phyloP scores from a whole-genome alignment of 2,329 filamentous ascomycete species.

The Fusarium nurragi region DNA sequence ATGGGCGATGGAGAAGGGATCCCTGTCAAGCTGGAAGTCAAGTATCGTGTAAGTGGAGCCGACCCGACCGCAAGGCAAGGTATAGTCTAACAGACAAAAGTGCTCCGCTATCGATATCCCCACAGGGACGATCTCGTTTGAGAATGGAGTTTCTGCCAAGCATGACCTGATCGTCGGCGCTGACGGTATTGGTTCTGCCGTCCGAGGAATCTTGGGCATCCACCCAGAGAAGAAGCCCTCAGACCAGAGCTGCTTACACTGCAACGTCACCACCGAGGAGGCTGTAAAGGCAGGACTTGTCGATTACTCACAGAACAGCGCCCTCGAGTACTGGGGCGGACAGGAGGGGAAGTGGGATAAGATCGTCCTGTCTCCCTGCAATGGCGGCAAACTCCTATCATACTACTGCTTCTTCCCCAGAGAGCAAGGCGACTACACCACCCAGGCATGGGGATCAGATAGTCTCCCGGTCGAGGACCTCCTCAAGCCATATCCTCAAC shows the following conservation, averaged over 20 bases:
- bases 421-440: constrained; percentile 60
- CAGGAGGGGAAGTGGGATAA: constrained; percentile 71
- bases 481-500: constrained; percentile 66
- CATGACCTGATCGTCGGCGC: constrained; percentile 72
- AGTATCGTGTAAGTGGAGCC: constrained; percentile 53
- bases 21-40: constrained; percentile 64
- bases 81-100: constrained; percentile 30
- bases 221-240: constrained; percentile 67
- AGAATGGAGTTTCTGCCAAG: constrained; percentile 58
- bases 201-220: constrained; percentile 71
- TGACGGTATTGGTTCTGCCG: constrained; percentile 73
- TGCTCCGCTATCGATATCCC: constrained; percentile 63
- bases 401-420: constrained; percentile 77
- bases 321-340: constrained; percentile 77
- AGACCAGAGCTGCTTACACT: constrained; percentile 69
- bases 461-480: constrained; percentile 65
- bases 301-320: constrained; percentile 68
- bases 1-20: constrained; percentile 62
- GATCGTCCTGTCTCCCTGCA: constrained; percentile 76
- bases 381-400: constrained; percentile 69
- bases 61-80: not conserved
- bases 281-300: constrained; percentile 67
- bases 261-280: constrained; percentile 70
- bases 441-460: constrained; percentile 67
- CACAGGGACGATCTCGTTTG: constrained; percentile 60